phyloP scores from a whole-genome alignment of 169 alveolate species.

The Blepharisma undulans region DNA sequence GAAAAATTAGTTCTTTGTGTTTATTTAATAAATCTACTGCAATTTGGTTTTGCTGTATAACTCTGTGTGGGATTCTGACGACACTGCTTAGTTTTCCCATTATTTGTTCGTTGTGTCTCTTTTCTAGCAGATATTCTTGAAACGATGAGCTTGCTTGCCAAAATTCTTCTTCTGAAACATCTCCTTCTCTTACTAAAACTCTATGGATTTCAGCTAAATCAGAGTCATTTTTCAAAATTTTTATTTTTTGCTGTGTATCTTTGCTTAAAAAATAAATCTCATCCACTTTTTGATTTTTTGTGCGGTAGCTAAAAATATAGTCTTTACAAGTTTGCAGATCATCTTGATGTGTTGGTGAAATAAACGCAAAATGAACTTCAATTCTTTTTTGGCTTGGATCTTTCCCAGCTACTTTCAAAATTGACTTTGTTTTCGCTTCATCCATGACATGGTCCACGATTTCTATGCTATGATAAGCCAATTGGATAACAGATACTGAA shows the following conservation, averaged over 20 bases:
- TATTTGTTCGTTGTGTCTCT: background rate
- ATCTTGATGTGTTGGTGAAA: constrained; percentile 10
- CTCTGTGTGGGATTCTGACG: constrained; percentile 26
- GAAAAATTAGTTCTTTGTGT: constrained; percentile 17
- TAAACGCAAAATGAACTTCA: background rate
- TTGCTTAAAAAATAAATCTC: background rate
- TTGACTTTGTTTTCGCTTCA: background rate
- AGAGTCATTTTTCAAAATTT: background rate
- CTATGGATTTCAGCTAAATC: constrained; percentile 1
- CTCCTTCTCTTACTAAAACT: constrained; percentile 16
- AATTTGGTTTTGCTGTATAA: background rate
- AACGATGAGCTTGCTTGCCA: background rate
- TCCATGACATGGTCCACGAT: background rate
- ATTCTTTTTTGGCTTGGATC: background rate
- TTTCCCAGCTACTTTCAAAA: background rate
- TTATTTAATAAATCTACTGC: background rate
- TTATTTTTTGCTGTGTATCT: constrained; percentile 17
- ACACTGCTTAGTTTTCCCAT: background rate
- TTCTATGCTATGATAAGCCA: background rate
- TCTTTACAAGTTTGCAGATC: background rate
- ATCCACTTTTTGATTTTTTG: background rate
- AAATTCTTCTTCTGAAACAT: constrained; percentile 22
- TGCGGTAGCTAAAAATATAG: background rate
- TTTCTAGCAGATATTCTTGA: background rate
- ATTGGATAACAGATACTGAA: background rate